These are phyloP conservation scores for Colletotrichum tofieldiae DNA, from an alignment of 2,329 filamentous ascomycete species.

Conservation along the genomic window DNA sequence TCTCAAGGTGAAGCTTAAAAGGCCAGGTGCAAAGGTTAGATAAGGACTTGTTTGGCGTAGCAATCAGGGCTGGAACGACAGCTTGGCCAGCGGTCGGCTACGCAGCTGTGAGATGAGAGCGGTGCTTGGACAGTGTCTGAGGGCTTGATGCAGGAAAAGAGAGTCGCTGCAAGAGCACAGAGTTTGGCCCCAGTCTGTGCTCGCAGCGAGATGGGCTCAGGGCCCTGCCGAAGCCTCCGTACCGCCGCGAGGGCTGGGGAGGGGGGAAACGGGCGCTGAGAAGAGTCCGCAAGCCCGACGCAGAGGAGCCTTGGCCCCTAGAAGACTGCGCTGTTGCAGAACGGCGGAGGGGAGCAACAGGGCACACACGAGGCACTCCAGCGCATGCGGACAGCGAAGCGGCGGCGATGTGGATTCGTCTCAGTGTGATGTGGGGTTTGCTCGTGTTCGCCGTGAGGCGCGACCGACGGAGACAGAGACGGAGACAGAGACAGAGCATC, in stretches of 20 bases:
- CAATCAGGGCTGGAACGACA: background rate
- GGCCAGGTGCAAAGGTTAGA: background rate
- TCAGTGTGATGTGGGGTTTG: background rate
- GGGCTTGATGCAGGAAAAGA: slow-evolving; percentile 14
- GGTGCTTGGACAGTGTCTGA: slow-evolving; percentile 29
- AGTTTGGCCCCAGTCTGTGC: slow-evolving; percentile 43
- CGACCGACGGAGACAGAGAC: too few relatives aligned
- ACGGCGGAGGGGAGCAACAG: background rate
- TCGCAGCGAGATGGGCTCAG: slow-evolving; percentile 25
- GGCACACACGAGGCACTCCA: background rate
- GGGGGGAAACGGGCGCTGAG: slow-evolving; percentile 28
- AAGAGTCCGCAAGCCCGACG: slow-evolving; percentile 35
- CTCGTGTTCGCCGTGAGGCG: too few relatives aligned
- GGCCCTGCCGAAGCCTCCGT: slow-evolving; percentile 15
- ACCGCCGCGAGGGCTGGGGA: background rate
- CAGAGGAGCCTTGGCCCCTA: slow-evolving; percentile 3
- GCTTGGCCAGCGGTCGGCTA: background rate
- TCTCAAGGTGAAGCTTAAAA: background rate
- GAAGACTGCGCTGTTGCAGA: background rate
- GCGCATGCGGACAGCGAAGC: background rate
- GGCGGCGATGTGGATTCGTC: background rate
- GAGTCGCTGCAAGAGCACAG: slow-evolving; percentile 37
- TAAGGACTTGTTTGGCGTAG: too few relatives aligned
- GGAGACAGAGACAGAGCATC: background rate
- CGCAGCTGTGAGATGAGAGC: background rate